Conservation (phyloP, 306 rosid genomes). For the Castanopsis chinensis region DNA sequence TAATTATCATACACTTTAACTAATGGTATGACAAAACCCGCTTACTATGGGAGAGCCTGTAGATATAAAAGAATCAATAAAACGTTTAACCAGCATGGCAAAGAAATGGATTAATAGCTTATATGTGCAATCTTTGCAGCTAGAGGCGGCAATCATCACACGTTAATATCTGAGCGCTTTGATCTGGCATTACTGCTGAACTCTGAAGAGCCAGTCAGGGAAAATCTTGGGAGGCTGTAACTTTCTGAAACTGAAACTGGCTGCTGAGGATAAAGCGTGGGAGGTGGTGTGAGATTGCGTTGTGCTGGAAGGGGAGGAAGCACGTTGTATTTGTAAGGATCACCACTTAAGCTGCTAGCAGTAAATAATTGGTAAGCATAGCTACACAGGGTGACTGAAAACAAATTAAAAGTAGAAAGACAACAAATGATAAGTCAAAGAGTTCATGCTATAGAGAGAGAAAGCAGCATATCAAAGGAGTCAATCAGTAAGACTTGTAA, state of each 20-base stretch:
- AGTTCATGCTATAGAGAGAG: too few relatives aligned
- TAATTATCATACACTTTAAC: slow-evolving; percentile 14
- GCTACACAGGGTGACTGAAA: slow-evolving; percentile 5
- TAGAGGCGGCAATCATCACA: slow-evolving; percentile 18
- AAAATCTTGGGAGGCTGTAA: slow-evolving; percentile 71
- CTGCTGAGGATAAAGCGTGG: slow-evolving; percentile 96
- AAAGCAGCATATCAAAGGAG: not conserved
- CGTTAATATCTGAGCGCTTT: slow-evolving; percentile 90
- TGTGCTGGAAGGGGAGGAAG: slow-evolving; percentile 98
- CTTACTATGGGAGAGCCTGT: slow-evolving; percentile 17
- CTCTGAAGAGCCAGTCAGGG: slow-evolving; percentile 59
- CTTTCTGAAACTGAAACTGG: slow-evolving; percentile 79
- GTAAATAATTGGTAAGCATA: slow-evolving; percentile 9
- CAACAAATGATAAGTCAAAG: not conserved
- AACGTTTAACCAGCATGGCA: slow-evolving; percentile 6
- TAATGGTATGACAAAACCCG: not conserved
- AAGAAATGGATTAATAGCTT: not conserved
- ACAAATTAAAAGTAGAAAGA: not conserved
- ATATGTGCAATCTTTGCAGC: slow-evolving; percentile 5
- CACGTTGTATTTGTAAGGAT: slow-evolving; percentile 68
- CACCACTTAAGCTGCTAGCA: slow-evolving; percentile 47
- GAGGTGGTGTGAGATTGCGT: slow-evolving; percentile 90
- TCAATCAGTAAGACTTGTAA: not conserved
- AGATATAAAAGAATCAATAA: slow-evolving; percentile 29
- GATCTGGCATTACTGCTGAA: slow-evolving; percentile 52